These are phyloP conservation scores for Cytospora chrysosperma DNA, from an alignment of 2,329 filamentous ascomycete species.

Conservation along the genomic window DNA sequence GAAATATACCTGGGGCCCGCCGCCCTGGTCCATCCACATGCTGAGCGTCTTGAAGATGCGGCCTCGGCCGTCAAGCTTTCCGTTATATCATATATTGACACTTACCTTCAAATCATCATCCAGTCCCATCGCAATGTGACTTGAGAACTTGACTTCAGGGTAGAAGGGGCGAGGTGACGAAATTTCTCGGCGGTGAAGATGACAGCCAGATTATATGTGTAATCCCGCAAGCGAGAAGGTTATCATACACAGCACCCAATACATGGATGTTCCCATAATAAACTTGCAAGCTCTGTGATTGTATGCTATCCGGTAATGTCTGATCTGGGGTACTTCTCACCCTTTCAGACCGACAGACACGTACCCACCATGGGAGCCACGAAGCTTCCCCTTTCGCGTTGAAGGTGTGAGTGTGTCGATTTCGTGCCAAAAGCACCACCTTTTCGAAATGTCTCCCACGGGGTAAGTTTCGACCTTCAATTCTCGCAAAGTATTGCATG, in stretches of 20 bases:
- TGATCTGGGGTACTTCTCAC: not conserved
- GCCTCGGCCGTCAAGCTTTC: not conserved
- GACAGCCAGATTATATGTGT: not conserved
- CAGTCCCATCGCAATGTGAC: not conserved
- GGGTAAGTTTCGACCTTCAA: not conserved
- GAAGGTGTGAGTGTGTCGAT: not conserved
- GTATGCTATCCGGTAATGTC: not conserved
- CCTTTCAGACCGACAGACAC: not conserved
- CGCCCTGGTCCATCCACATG: slow-evolving; percentile 33
- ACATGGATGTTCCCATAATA: not conserved
- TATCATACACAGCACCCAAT: not conserved
- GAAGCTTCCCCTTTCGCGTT: not conserved
- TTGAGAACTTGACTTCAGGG: not conserved
- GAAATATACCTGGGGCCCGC: slow-evolving; percentile 33
- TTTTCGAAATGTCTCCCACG: not conserved
- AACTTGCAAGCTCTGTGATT: not conserved
- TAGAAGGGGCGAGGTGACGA: not conserved
- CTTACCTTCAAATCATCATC: not conserved
- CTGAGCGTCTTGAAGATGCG: slow-evolving; percentile 33
- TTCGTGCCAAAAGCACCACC: not conserved
- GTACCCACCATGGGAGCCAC: not conserved
- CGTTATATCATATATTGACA: not conserved
- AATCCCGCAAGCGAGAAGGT: not conserved
- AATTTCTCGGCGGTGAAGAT: not conserved
- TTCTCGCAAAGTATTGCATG: not conserved